phyloP scores from a whole-genome alignment of 345 rosid species.

The Aethionema arabicum region DNA sequence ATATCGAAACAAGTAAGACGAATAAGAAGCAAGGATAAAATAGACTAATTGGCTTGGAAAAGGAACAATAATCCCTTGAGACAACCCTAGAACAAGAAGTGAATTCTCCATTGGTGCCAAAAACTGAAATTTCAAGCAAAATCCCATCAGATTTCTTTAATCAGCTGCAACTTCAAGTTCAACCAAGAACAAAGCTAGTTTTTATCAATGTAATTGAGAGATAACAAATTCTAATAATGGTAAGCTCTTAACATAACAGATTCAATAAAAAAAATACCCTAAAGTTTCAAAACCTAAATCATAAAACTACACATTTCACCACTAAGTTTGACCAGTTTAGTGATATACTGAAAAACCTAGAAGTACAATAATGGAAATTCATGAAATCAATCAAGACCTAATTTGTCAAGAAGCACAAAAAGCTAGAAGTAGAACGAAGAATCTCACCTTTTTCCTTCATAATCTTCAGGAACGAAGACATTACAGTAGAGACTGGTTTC shows the following conservation, averaged over 20 bases:
- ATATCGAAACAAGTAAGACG: constrained; percentile 5
- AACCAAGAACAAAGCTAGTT: constrained; percentile 6
- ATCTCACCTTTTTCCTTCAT: constrained; percentile 74
- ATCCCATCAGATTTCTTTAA: too few relatives aligned
- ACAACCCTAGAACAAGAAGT: not conserved
- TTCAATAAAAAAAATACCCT: not conserved
- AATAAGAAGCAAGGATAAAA: too few relatives aligned
- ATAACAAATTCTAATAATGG: constrained; percentile 5
- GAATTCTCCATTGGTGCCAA: not conserved
- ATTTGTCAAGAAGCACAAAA: not conserved
- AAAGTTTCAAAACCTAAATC: constrained; percentile 1
- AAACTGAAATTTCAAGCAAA: not conserved
- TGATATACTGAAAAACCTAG: not conserved
- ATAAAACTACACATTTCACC: constrained; percentile 1
- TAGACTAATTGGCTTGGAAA: not conserved
- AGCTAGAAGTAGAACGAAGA: not conserved
- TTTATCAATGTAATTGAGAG: not conserved
- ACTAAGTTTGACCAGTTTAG: not conserved
- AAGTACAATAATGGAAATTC: not conserved
- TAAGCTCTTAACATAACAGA: not conserved
- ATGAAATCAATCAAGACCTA: constrained; percentile 5
- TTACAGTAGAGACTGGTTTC: constrained; percentile 76
- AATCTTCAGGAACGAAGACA: constrained; percentile 85
- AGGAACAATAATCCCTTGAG: not conserved
- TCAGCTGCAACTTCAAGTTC: constrained; percentile 6